phyloP scores from a whole-genome alignment of 148 eudicot genomes.

The Agrostemma githago region DNA sequence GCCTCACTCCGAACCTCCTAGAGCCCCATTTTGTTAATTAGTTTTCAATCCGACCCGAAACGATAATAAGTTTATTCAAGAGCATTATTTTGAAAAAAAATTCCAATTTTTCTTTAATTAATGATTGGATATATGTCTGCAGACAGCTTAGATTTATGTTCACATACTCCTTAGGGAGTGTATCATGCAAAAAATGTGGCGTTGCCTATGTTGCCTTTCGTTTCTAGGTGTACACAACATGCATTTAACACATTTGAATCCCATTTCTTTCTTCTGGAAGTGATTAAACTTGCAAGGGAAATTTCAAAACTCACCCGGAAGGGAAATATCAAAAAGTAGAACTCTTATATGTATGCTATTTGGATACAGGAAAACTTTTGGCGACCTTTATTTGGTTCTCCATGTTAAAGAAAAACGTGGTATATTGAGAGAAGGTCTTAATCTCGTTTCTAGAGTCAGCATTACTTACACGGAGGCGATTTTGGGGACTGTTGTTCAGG shows the following conservation, averaged over 20 bases:
- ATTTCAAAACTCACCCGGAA: background rate
- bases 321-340: background rate
- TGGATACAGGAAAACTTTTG: conserved; percentile 54
- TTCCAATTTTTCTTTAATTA: too few relatives aligned
- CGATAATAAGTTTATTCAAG: too few relatives aligned
- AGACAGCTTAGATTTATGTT: background rate
- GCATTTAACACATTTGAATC: background rate
- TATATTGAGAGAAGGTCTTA: conserved; percentile 67
- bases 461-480: conserved; percentile 78
- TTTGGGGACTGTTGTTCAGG: conserved; percentile 65
- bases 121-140: background rate
- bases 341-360: conserved; percentile 2
- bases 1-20: too few relatives aligned
- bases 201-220: background rate
- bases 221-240: background rate
- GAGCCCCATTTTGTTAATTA: too few relatives aligned
- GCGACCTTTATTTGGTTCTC: conserved; percentile 70
- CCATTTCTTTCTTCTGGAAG: background rate
- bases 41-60: too few relatives aligned
- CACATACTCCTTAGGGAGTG: background rate
- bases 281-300: background rate
- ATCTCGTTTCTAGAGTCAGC: conserved; percentile 67
- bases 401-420: conserved; percentile 60
- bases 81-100: too few relatives aligned
- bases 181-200: background rate